Percentiles rank a stretch among this genome's conserved stretches.
phyloP scores from a whole-genome alignment of 2,329 filamentous ascomycete genomes.

The Fusarium torulosum region DNA sequence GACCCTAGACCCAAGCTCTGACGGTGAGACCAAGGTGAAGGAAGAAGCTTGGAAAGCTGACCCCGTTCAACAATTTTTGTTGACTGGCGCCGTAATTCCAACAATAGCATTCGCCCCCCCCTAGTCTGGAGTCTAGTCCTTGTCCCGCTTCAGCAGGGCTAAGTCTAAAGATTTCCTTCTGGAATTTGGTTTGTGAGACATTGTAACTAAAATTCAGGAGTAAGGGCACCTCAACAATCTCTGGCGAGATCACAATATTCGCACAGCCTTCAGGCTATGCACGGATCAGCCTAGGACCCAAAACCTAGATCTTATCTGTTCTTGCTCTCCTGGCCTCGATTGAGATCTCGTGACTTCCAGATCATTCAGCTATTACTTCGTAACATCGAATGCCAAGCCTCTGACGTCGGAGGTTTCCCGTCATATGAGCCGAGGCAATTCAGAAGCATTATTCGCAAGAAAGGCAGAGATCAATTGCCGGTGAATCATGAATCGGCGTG shows the following conservation, averaged over 20 bases:
- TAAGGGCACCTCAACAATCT: constrained; percentile 36
- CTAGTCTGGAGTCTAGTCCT: constrained; percentile 6
- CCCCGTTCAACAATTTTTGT: constrained; percentile 43
- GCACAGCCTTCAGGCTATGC: constrained; percentile 24
- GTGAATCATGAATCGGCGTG: constrained; percentile 15
- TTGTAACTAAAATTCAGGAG: constrained; percentile 15
- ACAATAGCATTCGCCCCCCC: constrained; percentile 38
- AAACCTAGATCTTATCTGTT: constrained; percentile 8
- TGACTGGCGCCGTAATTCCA: constrained; percentile 30
- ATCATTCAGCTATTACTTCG: constrained; percentile 20
- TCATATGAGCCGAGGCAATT: constrained; percentile 42
- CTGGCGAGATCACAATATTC: constrained; percentile 27
- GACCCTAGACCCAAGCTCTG: constrained; percentile 15
- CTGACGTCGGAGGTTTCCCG: constrained; percentile 30
- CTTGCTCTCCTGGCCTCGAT: constrained; percentile 16
- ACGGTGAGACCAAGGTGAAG: constrained; percentile 42
- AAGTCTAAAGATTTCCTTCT: constrained; percentile 25
- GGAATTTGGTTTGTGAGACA: constrained; percentile 10
- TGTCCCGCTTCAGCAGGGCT: constrained; percentile 15
- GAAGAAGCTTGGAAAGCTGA: constrained; percentile 28
- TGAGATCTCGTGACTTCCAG: constrained; percentile 28
- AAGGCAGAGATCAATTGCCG: constrained; percentile 25
- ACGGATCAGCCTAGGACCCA: constrained; percentile 22
- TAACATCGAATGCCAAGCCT: constrained; percentile 6
- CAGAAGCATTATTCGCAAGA: constrained; percentile 21